Base-by-base conservation (phyloP, 495 filamentous ascomycete species). In the Xylaria bambusicola region DNA sequence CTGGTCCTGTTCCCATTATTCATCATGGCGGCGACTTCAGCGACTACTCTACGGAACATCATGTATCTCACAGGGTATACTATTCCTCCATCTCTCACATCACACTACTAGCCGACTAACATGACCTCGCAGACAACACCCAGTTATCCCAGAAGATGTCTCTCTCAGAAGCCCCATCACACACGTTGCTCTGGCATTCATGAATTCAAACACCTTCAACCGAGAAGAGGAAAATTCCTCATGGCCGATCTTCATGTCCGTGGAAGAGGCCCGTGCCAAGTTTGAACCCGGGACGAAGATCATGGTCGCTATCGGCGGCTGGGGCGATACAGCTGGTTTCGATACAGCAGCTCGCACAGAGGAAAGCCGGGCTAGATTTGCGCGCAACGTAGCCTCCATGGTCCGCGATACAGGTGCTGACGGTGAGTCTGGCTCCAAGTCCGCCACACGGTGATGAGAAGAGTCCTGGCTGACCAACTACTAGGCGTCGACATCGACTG, bases 251-350 rank as follows among this genome's bases (percentile, higher is more conserved):
- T 91, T 88, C 60, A 85, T 83, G 58, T 72, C 81, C 1, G 79
- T 88, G 6, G 68, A 77, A 0, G 77, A 75, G 7, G 78, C 82
- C 52, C 83, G 87, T 26, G 71, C 77, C 48, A 80, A 83, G 45
- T 90, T 90, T 63, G 58, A 75, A 1, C 65, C 79, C 0, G 76
- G 77, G 2, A 88, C 88, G 27, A 84, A 85, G 64, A 66, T 91
- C 15, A 80, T 89, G 80, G 75, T 91, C 33, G 86, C 88, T 33
- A 84, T 91, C 54, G 88, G 88, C 6, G 88, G 88, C 45, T 92
- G 88, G 87, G 88, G 87, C 6, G 86, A 91, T 61, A 83, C 80
- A 0, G 61, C 68, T 24, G 88, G 86, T 7, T 91, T 90, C 70
- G 77, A 80, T 0, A 67, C 66, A 1, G 87, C 79, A 6, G 86